phyloP scores from a whole-genome alignment of 495 filamentous ascomycete species.

The Hypoxylon crocopeplum region DNA sequence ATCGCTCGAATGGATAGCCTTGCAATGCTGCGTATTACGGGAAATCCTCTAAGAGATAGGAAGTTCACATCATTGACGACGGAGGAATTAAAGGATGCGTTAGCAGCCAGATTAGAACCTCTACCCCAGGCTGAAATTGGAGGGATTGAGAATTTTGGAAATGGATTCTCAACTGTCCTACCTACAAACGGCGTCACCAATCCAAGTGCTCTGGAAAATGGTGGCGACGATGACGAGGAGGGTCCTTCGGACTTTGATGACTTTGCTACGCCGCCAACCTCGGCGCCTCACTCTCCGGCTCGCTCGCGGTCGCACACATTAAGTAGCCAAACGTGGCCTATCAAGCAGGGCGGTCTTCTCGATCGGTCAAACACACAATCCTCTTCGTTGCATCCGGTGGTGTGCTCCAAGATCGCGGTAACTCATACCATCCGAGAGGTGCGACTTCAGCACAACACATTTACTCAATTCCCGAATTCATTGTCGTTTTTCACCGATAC shows the following conservation, averaged over 20 bases:
- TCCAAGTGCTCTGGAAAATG: neutral
- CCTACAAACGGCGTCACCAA: neutral
- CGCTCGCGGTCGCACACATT: constrained; percentile 50
- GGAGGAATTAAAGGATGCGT: constrained; percentile 79
- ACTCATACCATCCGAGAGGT: constrained; percentile 59
- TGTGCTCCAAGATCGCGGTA: constrained; percentile 56
- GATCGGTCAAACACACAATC: constrained; percentile 73
- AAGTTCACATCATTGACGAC: constrained; percentile 81
- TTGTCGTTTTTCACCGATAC: constrained; percentile 70
- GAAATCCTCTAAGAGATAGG: constrained; percentile 87
- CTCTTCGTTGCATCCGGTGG: constrained; percentile 58
- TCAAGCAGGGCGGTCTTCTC: constrained; percentile 74
- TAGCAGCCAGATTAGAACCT: constrained; percentile 74
- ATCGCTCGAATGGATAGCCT: constrained; percentile 83
- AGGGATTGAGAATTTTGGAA: constrained; percentile 35
- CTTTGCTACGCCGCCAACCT: constrained; percentile 61
- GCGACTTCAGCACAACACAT: constrained; percentile 76
- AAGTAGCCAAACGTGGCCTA: constrained; percentile 59
- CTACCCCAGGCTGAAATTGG: constrained; percentile 35
- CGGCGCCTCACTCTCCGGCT: constrained; percentile 52
- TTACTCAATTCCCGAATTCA: constrained; percentile 71
- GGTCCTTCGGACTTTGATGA: constrained; percentile 74
- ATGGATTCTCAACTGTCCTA: constrained; percentile 16
- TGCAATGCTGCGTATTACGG: constrained; percentile 72
- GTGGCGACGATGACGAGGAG: constrained; percentile 45